These are phyloP conservation scores for Vickermania ingenoplastis DNA, from an alignment of 208 protist species.

Conservation along the genomic window DNA sequence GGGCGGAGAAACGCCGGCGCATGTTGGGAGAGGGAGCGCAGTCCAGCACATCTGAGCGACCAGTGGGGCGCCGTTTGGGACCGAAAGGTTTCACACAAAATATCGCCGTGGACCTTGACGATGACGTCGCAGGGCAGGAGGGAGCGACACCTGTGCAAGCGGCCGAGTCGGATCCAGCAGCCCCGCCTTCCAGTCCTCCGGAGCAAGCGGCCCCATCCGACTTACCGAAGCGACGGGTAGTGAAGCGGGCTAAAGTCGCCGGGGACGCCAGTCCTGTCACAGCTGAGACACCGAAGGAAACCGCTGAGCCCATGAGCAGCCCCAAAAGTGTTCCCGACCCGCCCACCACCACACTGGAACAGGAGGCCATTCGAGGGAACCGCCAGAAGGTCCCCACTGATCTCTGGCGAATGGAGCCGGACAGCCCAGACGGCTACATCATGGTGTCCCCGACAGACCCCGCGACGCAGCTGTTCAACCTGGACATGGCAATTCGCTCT, in stretches of 20 bases:
- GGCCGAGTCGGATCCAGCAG: background rate
- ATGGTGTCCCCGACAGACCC: conserved; percentile 27
- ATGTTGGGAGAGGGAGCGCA: background rate
- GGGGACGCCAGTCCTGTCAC: no score
- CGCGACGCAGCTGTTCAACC: conserved; percentile 7
- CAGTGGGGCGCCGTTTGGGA: background rate
- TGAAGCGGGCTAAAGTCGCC: background rate
- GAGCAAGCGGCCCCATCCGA: background rate
- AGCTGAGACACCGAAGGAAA: no score
- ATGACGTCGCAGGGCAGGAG: background rate
- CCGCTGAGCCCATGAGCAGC: background rate
- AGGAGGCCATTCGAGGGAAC: background rate
- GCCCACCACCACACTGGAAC: background rate
- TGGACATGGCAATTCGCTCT: conserved; percentile 28
- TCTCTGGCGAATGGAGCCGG: conserved; percentile 39
- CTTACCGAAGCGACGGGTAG: background rate
- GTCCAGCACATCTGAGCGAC: background rate
- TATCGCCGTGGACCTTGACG: background rate
- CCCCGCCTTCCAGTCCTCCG: background rate
- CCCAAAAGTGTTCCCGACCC: background rate
- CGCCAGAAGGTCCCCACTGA: conserved; percentile 28
- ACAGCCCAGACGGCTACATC: conserved; percentile 66
- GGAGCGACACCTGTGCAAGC: no score
- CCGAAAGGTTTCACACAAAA: background rate
- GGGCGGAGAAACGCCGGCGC: background rate